Evolutionary conservation across 164 flowering plant species (phyloP), one percentile per base, ranked within the genome.

Genomic region (Stephania japonica): DNA sequence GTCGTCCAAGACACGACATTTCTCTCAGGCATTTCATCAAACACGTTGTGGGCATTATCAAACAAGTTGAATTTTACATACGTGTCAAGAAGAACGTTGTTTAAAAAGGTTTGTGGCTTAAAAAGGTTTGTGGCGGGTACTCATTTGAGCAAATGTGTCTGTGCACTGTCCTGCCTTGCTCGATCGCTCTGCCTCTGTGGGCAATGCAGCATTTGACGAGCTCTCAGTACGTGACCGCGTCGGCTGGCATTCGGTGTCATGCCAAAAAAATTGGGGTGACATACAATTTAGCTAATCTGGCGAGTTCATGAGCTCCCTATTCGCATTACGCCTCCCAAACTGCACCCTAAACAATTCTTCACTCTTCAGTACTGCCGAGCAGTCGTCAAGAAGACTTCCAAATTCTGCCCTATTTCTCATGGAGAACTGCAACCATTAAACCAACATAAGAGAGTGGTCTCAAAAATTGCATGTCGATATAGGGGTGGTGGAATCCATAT

Each of bases 1-100:
- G 97, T 91, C 6, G 98, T 89, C 98, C 97, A 94, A 19, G 94
- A 84, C 56, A 94, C 90, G 50, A 91, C 97, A 70, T 91, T 89
- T 80, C 87, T 77, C 1, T 86, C 87, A 24, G 78, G 86, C 94
- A 94, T 90, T 85, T 85, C 44, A 74, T 89, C 93, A 74, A 94
- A 90, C 91, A 92, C 65, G 0, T 67, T 42, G 69, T 77, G 76
- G 18, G 98, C 96, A 7, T 90, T 87, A 0, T 82, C 81, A 66
- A 93, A 70, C 4, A 87, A 69, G 50, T 79, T 71, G 68, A 93
- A 88, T 67, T 86, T 90, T 0, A 84, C 87, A 13, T 85, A 91
- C 97, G 91, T 90, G 49, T 68, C 83, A 66, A 93, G 72, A 21
- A 93, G 80, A 62, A 73, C 71, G 77, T 90, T 91, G 71, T 82